These are phyloP conservation scores for Pogostemon cablin DNA, from an alignment of 257 asterid species.

Conservation along the genomic window DNA sequence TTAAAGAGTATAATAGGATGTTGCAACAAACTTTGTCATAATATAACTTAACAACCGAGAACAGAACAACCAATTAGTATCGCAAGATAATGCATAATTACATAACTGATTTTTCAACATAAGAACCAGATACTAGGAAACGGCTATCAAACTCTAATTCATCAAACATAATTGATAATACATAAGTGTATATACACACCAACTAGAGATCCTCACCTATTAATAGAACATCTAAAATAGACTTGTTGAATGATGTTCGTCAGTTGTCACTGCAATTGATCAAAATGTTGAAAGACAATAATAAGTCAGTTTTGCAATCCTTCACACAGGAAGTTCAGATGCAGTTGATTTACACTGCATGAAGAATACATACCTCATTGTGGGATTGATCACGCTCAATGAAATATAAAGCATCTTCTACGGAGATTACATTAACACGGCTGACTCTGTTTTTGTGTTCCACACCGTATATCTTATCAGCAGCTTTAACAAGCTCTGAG, in stretches of 20 bases:
- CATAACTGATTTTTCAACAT: background rate
- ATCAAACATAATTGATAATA: background rate
- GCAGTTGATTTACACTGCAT: no score
- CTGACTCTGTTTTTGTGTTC: conserved; percentile 91
- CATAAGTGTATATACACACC: no score
- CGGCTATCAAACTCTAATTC: background rate
- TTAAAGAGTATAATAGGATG: no score
- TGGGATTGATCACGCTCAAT: conserved; percentile 91
- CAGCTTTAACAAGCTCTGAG: conserved; percentile 92
- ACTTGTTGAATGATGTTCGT: no score
- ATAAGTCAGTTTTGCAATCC: no score
- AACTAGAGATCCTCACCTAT: background rate
- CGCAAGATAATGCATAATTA: no score
- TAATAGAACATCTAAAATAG: background rate
- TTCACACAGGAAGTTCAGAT: no score
- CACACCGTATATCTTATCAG: conserved; percentile 94
- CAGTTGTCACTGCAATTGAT: no score
- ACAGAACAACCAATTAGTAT: no score
- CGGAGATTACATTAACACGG: conserved; percentile 68
- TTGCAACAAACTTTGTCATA: no score
- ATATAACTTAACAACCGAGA: no score
- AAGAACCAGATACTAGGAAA: background rate
- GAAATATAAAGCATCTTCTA: conserved; percentile 81
- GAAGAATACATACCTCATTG: conserved; percentile 57
- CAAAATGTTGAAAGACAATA: no score